Evolutionary conservation across 345 rosid species (phyloP), one percentile per base, ranked within the genome.

Genomic region (Microthlaspi erraticum): DNA sequence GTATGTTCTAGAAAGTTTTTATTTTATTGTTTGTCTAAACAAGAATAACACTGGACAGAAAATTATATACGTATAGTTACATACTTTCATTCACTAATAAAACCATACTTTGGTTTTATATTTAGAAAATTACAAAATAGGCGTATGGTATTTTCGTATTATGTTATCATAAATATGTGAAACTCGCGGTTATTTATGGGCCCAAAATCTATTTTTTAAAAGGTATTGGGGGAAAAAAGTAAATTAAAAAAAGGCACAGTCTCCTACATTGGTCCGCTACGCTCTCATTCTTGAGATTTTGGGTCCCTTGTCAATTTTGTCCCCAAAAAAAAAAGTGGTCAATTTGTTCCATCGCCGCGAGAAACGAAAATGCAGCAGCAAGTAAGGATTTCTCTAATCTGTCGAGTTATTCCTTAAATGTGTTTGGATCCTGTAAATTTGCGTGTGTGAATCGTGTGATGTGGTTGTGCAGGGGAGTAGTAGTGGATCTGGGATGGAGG

Each of bases 401-500:
- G 20, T 57, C 2, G 5, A 1, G 7, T 9, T 6, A 38, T 10
- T 12, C 9, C 6, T 7, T 1, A 0, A 18, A 8, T 33, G 3
- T 18, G 7, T 10, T 4, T 0, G 0, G 8, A 34, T 48, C 41
- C 9, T 33, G 7, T 33, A 7, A 36, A 10, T 32, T n/a, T 52
- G 0, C 0, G 50, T 5, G 4, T 20, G 10, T 0, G 3, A 59
- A 70, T 70, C 5, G 36, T 52, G 53, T 45, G 51, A 43, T 7
- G 42, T 71, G 43, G 31, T 69, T 17, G 70, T 79, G 71, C 70
- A 92, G 94, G 84, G 93, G 3, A 57, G 12, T 8, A 73, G 74
- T 10, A 87, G 87, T 65, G 96, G 91, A 83, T 86, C 97, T 77
- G 95, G 81, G 48, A 87, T 69, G 71, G 88, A 81, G 83, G 99